Evolutionary conservation across 2,329 filamentous ascomycete species (phyloP).

Genomic region (Ambrosiella beaveri): DNA sequence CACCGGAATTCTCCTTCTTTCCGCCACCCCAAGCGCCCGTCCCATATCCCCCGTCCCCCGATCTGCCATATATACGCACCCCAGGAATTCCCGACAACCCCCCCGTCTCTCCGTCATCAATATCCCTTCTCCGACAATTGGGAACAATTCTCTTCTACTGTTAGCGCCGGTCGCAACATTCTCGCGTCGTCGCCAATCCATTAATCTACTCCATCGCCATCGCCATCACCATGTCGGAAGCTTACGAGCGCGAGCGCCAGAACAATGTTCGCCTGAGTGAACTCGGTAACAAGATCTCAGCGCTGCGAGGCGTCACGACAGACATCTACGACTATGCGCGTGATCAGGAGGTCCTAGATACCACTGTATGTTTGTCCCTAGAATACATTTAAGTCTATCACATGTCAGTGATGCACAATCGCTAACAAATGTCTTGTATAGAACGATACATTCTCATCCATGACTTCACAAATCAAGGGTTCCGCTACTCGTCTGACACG

Average conservation of each 20-base stretch:
- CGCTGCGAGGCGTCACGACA: slow-evolving; percentile 80
- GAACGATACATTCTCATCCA: slow-evolving; percentile 81
- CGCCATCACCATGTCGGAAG: slow-evolving; percentile 43
- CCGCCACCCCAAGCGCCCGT: too few relatives aligned
- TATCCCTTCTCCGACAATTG: too few relatives aligned
- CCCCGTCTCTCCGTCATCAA: too few relatives aligned
- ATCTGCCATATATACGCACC: too few relatives aligned
- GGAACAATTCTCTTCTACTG: too few relatives aligned
- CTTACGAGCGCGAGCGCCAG: slow-evolving; percentile 68
- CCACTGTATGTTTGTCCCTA: slow-evolving; percentile 43
- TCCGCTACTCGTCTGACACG: slow-evolving; percentile 66
- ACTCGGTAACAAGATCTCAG: slow-evolving; percentile 77
- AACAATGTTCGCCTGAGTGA: slow-evolving; percentile 91
- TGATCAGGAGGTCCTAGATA: slow-evolving; percentile 74
- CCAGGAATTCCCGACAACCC: too few relatives aligned
- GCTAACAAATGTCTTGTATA: slow-evolving; percentile 21
- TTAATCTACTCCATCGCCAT: not conserved
- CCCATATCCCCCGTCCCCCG: too few relatives aligned
- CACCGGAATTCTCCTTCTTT: too few relatives aligned
- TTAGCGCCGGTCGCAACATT: not conserved
- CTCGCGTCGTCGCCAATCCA: not conserved
- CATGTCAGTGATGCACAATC: too few relatives aligned
- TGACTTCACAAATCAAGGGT: slow-evolving; percentile 67
- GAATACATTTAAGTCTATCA: too few relatives aligned
- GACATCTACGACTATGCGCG: slow-evolving; percentile 96